Base-by-base conservation (phyloP, 495 filamentous ascomycete genomes). In the Chaetomium fimeti region DNA sequence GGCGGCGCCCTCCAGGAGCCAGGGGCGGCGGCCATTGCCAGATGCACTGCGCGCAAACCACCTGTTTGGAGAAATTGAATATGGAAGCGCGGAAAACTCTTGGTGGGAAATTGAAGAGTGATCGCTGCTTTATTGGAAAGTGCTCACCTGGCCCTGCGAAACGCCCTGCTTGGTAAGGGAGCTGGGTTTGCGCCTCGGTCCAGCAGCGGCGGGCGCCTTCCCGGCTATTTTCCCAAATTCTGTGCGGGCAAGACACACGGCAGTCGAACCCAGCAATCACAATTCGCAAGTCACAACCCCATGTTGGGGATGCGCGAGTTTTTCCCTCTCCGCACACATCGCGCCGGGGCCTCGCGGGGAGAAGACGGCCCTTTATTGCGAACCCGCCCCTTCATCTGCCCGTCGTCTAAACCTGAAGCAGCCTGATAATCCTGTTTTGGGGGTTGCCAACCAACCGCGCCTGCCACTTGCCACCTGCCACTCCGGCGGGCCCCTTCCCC, bases 251-350 rank as follows among this genome's bases (percentile, higher is more conserved):
- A 32, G 7, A 24, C 6, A 24, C 29, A 63, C 64, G 64, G 68
- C 64, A 66, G 62, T 63, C 56, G 27, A 49, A 63, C 43, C 53
- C 47, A 58, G 60, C 67, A 69, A 60, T 66, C 64, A 65, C 24
- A 64, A 56, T 24, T 43, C 32, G 40, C 45, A 45, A 36, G 55
- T 65, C 64, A 65, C 24, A 64, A 51, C 28, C 49, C 54, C 45
- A 45, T 61, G 58, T 64, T 63, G 28, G 6, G 47, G 5, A 6
- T 69, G 67, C 60, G 64, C 68, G 57, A 43, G 64, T 69, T 62
- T 66, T 62, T 69, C 57, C 32, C 32, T 20, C 56, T 49, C 61
- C 13, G 61, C 57, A 27, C 62, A 54, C 56, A 53, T 18, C 58
- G 32, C 27, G 64, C 52, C 45, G 58, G 57, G 18, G 18, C n/a